A percentile compares a stretch with the other conserved stretches of the same genome.
Conservation (phyloP, 331 rosid species). For the Pyrus hybrid region DNA sequence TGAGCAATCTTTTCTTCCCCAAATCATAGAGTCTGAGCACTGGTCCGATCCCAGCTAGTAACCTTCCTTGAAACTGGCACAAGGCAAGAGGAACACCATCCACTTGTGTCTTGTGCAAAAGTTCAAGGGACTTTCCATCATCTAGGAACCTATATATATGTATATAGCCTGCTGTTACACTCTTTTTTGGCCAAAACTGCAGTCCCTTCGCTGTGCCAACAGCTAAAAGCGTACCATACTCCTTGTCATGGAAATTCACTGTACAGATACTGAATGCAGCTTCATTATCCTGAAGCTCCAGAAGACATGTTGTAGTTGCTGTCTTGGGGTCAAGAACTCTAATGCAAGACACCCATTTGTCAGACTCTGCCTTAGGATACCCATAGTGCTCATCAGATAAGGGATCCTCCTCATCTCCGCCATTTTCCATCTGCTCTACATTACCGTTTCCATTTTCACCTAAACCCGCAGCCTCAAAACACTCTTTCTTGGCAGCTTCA, state of each 20-base stretch:
- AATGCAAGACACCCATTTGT: constrained; percentile 94
- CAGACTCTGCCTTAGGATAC: constrained; percentile 85
- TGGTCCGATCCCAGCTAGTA: constrained; percentile 88
- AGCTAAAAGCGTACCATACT: constrained; percentile 84
- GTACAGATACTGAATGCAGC: constrained; percentile 94
- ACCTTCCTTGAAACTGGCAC: constrained; percentile 91
- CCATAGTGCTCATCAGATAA: constrained; percentile 92
- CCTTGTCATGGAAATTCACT: constrained; percentile 89
- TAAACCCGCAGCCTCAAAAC: constrained; percentile 69
- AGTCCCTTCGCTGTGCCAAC: constrained; percentile 96
- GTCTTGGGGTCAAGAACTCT: constrained; percentile 90
- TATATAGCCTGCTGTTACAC: constrained; percentile 62
- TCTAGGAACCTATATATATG: constrained; percentile 86
- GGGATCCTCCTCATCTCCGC: constrained; percentile 85
- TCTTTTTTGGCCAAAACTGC: constrained; percentile 70
- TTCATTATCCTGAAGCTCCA: constrained; percentile 95
- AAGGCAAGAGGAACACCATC: constrained; percentile 93
- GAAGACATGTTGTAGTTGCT: constrained; percentile 71
- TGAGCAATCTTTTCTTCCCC: constrained; percentile 73
- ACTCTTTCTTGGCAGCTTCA: constrained; percentile 77
- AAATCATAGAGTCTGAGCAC: constrained; percentile 85
- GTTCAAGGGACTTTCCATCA: constrained; percentile 88
- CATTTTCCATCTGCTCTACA: constrained; percentile 78
- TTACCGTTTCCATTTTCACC: constrained; percentile 77
- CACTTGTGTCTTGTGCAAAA: constrained; percentile 89